phyloP scores from a whole-genome alignment of 2,329 filamentous ascomycete genomes.

The Colletotrichum sp. region DNA sequence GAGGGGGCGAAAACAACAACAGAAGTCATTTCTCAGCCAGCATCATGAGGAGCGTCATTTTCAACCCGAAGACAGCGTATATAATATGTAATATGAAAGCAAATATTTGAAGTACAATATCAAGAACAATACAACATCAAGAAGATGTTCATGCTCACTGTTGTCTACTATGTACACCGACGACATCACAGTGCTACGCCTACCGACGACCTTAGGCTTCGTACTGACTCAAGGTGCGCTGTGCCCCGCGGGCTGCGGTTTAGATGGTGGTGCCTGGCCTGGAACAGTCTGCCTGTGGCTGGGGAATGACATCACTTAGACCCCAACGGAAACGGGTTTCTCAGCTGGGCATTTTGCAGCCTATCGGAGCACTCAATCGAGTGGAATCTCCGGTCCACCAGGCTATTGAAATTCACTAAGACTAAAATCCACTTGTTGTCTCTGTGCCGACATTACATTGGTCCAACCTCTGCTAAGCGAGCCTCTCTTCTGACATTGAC shows the following conservation, averaged over 20 bases:
- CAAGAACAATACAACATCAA: too few relatives aligned
- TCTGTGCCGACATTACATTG: neutral
- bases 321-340: neutral
- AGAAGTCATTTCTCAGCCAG: neutral
- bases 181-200: neutral
- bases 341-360: neutral
- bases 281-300: neutral
- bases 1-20: neutral
- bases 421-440: neutral
- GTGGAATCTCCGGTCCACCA: neutral
- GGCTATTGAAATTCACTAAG: neutral
- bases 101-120: neutral
- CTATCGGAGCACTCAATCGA: neutral
- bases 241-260: neutral
- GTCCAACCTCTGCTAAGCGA: neutral
- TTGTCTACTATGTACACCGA: neutral
- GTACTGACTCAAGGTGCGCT: neutral
- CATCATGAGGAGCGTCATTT: neutral
- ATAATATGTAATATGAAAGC: neutral
- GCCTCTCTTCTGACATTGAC: neutral
- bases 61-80: neutral
- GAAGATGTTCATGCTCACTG: neutral
- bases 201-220: neutral
- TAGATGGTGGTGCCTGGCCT: neutral
- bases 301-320: neutral